These are phyloP conservation scores for Hanseniaspora pseudoguilliermondii DNA, from an alignment of 805 yeast species.

Conservation along the genomic window DNA sequence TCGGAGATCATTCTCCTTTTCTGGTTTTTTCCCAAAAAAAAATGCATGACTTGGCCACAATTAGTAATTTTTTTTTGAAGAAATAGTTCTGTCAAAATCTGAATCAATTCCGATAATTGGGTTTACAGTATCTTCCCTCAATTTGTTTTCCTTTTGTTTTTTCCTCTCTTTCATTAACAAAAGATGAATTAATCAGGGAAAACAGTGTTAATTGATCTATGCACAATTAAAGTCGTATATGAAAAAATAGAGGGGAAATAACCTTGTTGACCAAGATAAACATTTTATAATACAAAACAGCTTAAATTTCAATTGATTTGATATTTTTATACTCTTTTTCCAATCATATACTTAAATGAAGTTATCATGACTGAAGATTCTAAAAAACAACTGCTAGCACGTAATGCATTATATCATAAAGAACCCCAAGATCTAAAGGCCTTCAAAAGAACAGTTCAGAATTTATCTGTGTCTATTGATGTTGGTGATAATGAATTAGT, in stretches of 20 bases:
- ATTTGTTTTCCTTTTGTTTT: no score
- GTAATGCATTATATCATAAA: neutral
- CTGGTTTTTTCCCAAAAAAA: neutral
- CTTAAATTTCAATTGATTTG: no score
- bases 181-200: no score
- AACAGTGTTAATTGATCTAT: no score
- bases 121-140: neutral
- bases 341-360: no score
- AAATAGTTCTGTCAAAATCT: neutral
- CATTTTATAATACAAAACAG: no score
- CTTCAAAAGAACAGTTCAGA: neutral
- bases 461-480: neutral
- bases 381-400: neutral
- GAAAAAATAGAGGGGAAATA: no score
- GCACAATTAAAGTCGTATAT: no score
- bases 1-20: no score
- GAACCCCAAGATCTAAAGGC: neutral
- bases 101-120: neutral
- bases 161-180: no score
- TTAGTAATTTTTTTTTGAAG: neutral
- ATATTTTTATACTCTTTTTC: no score
- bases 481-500: slow-evolving; percentile 6
- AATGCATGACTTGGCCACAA: neutral
- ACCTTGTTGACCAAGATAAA: no score
- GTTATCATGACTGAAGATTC: neutral